A percentile compares a stretch with the other conserved stretches of the same genome.
phyloP scores from a whole-genome alignment of 768 basidiomycete genomes.

The Psilocybe cyanescens region DNA sequence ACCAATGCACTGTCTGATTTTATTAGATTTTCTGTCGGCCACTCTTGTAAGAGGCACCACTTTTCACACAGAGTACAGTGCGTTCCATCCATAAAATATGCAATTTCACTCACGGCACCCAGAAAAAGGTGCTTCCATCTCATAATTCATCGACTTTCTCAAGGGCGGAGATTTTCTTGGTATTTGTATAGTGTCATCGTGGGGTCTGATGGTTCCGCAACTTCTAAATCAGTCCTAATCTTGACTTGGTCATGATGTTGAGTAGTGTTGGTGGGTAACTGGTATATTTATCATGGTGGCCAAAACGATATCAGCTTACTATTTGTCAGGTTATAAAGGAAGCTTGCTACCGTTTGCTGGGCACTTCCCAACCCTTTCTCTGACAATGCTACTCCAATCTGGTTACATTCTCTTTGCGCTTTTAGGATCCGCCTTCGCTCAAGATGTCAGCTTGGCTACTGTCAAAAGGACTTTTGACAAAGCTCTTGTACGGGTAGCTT shows the following conservation, averaged over 20 bases:
- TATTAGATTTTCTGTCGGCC: not conserved
- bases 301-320: not conserved
- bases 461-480: slow-evolving; percentile 33
- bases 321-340: slow-evolving; percentile 3
- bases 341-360: not conserved
- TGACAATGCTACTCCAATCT: slow-evolving; percentile 5
- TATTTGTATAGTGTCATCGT: not conserved
- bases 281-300: not conserved
- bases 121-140: not conserved
- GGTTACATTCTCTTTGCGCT: slow-evolving; percentile 3
- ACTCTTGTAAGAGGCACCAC: not conserved
- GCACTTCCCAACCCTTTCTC: not conserved
- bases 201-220: not conserved
- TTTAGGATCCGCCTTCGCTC: slow-evolving; percentile 20
- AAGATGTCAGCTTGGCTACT: slow-evolving; percentile 30
- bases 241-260: not conserved
- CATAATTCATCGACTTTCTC: not conserved
- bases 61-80: not conserved
- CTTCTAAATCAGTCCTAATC: not conserved
- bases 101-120: not conserved
- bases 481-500: slow-evolving; percentile 26
- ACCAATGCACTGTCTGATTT: not conserved
- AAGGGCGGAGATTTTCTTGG: not conserved
- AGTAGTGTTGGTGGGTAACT: not conserved
- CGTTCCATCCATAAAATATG: not conserved